A percentile compares a stretch with the other conserved stretches of the same genome.
Conservation (phyloP, 257 asterid genomes). For the Solanum pimpinellifolium region DNA sequence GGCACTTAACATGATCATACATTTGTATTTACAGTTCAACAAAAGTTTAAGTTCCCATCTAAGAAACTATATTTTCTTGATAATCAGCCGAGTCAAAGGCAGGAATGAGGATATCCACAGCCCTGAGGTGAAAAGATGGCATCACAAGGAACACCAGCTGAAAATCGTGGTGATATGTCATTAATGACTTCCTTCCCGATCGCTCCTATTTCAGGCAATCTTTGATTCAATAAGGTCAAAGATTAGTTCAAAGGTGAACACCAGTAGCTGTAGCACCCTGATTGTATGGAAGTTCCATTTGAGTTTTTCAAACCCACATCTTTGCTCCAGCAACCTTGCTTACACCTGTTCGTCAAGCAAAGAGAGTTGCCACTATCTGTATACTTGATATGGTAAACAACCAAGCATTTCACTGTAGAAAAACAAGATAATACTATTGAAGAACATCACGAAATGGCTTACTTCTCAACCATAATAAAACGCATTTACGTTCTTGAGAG, state of each 20-base stretch:
- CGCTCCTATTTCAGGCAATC: slow-evolving; percentile 9
- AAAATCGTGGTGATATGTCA: slow-evolving; percentile 33
- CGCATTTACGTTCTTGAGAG: background rate
- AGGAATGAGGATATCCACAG: slow-evolving; percentile 23
- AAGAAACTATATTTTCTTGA: slow-evolving; percentile 4
- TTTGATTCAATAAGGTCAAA: slow-evolving; percentile 24
- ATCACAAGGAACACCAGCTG: slow-evolving; percentile 11
- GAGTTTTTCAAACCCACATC: slow-evolving; percentile 16
- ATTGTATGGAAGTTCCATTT: slow-evolving; percentile 18
- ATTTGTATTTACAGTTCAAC: slow-evolving; percentile 50
- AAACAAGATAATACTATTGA: slow-evolving; percentile 7
- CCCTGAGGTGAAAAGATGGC: slow-evolving; percentile 4
- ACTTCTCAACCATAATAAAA: background rate
- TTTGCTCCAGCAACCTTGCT: slow-evolving; percentile 21
- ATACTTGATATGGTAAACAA: slow-evolving; percentile 32
- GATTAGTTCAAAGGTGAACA: slow-evolving; percentile 37
- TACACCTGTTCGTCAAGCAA: slow-evolving; percentile 22
- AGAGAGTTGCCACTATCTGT: slow-evolving; percentile 24
- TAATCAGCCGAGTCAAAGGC: slow-evolving; percentile 35
- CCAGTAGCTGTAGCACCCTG: slow-evolving; percentile 23
- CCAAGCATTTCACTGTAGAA: slow-evolving; percentile 25
- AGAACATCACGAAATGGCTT: background rate
- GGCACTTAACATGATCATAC: slow-evolving; percentile 31
- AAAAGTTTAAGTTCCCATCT: slow-evolving; percentile 19
- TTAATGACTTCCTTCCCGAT: slow-evolving; percentile 22